A percentile compares a stretch with the other conserved stretches of the same genome.
Conservation (phyloP, 164 flowering plant species). For the Kingdonia uniflora region DNA sequence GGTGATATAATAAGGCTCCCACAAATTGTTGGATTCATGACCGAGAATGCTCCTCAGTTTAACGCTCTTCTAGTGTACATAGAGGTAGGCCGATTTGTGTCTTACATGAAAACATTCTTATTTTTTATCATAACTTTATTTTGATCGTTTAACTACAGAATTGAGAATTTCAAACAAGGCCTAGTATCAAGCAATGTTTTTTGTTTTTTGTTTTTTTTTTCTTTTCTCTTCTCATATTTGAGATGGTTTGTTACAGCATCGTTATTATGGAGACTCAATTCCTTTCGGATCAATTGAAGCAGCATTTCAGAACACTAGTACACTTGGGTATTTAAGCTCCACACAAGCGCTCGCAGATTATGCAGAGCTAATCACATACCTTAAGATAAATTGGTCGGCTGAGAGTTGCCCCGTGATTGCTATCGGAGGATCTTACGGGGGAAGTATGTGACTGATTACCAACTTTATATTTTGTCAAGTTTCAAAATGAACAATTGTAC, state of each 20-base stretch:
- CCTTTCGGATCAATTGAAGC: constrained; percentile 40
- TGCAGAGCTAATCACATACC: constrained; percentile 36
- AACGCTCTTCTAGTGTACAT: constrained; percentile 14
- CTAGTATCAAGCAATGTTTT: too few species aligned
- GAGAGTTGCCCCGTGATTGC: constrained; percentile 41
- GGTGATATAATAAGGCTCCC: background rate
- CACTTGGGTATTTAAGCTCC: constrained; percentile 58
- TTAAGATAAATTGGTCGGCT: constrained; percentile 35
- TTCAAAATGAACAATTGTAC: too few species aligned
- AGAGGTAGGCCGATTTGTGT: constrained; percentile 15
- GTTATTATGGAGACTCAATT: constrained; percentile 56
- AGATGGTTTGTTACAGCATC: too few species aligned
- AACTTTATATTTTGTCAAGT: too few species aligned
- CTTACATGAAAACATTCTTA: background rate
- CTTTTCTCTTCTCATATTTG: too few species aligned
- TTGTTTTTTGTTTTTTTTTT: too few species aligned
- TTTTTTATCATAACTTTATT: background rate
- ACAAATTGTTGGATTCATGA: background rate
- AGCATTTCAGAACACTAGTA: too few species aligned
- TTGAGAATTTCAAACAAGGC: too few species aligned
- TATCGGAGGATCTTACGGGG: constrained; percentile 69
- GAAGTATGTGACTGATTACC: constrained; percentile 56
- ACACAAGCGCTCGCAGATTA: constrained; percentile 75
- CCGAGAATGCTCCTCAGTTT: constrained; percentile 13
- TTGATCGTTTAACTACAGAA: too few species aligned